These are phyloP conservation scores for Juglanconis oblonga DNA, from an alignment of 2,329 filamentous ascomycete genomes.

Conservation along the genomic window DNA sequence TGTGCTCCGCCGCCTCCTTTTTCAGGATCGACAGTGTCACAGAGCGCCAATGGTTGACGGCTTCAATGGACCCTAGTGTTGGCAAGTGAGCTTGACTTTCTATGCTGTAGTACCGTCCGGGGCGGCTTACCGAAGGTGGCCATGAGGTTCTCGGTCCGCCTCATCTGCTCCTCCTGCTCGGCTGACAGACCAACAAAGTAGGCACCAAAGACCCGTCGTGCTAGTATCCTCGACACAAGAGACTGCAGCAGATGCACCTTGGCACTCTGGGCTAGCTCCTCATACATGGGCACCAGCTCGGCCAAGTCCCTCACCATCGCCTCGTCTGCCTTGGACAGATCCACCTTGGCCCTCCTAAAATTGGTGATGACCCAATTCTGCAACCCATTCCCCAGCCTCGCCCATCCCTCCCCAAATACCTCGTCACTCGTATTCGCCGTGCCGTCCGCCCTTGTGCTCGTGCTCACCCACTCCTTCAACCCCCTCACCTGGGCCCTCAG, in stretches of 20 bases:
- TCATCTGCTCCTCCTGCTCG: conserved; percentile 50
- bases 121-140: conserved; percentile 36
- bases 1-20: conserved; percentile 46
- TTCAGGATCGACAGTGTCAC: conserved; percentile 59
- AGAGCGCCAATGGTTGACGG: conserved; percentile 65
- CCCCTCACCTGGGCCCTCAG: conserved; percentile 61
- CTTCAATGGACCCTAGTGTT: conserved; percentile 43
- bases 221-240: conserved; percentile 55
- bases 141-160: conserved; percentile 46
- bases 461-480: conserved; percentile 70
- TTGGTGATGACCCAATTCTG: conserved; percentile 74
- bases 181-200: conserved; percentile 62
- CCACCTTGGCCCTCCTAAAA: conserved; percentile 62
- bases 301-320: conserved; percentile 40
- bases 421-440: conserved; percentile 65
- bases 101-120: neutral
- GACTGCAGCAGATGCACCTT: conserved; percentile 64
- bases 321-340: conserved; percentile 40
- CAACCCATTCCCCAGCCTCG: conserved; percentile 61
- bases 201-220: conserved; percentile 58
- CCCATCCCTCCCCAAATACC: conserved; percentile 61
- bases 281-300: conserved; percentile 56
- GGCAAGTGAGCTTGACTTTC: conserved; percentile 15
- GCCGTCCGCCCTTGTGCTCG: conserved; percentile 58
- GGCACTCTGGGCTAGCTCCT: conserved; percentile 44